Base-by-base conservation (phyloP, 169 alveolate genomes). In the Plasmodium fragile region DNA sequence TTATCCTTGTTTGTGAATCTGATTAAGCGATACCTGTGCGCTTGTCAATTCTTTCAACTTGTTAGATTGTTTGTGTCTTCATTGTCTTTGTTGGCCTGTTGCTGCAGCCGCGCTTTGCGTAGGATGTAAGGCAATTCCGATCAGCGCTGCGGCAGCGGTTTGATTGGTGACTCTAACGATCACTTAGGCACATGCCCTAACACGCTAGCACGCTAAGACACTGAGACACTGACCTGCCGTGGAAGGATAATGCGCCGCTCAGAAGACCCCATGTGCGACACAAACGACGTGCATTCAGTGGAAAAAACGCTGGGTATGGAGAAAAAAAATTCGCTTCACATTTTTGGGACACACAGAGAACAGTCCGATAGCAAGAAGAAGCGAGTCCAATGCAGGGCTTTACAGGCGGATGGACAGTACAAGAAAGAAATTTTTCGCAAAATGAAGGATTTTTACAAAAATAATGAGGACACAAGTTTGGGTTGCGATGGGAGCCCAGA, bases 371-470 rank as follows among this genome's bases (percentile, higher is more conserved):
- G 49, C 79, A 73, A 32, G 25, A 72, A 73, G 70, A 85, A 85
- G 43, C 32, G 71, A 85, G 39, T 34, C 36, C 36, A 85, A 30
- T 45, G 80, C 69, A 75, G 65, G 39, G 72, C 25, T 30, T 11
- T 85, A 30, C 52, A 55, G 2, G 43, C 28, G 28, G 81, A 22
- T 18, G 45, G 8, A 8, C 22, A 45, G 49, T 77, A 85, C 39
- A 39, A 52, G 41, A 34, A 69, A 8, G 43, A 85, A 10, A 73
- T 85, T n/a, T 85, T 85, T 75, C 39, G 3, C 30, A 77, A 85
- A 77, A 49, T 85, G 52, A 85, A 85, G 65, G 80, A 85, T 53
- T 85, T 85, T 52, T 85, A 85, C 69, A 85, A 52, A 77, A 73
- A 52, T 75, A 34, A 52, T 75, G 55, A 85, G 70, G 28, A 53